Conservation (phyloP, 129 eudicot species). For the Helianthus tuberosus region DNA sequence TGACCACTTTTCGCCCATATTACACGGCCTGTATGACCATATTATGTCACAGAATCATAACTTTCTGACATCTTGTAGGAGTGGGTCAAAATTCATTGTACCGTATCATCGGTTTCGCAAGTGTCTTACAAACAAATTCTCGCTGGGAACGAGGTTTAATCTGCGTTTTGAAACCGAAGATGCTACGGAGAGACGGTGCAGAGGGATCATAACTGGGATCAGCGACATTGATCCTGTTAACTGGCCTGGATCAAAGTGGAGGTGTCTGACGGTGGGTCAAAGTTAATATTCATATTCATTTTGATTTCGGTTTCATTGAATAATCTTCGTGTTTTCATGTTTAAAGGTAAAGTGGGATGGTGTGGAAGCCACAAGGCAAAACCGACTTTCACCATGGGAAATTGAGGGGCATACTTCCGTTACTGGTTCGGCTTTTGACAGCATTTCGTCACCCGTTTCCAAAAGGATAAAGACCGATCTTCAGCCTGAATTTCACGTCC, state of each 20-base stretch:
- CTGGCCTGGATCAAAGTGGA: conserved; percentile 1
- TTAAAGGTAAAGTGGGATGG: not conserved
- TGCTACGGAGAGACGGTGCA: not conserved
- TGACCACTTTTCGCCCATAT: too few species aligned
- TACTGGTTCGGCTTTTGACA: too few species aligned
- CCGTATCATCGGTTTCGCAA: conserved; percentile 33
- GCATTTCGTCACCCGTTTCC: too few species aligned
- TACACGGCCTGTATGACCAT: too few species aligned
- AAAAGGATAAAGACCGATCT: too few species aligned
- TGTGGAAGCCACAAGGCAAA: not conserved
- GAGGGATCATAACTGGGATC: not conserved
- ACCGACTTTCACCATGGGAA: too few species aligned
- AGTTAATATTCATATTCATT: not conserved
- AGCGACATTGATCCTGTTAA: conserved; percentile 17
- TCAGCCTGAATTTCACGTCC: too few species aligned
- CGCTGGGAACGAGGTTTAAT: too few species aligned
- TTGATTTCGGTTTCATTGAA: not conserved
- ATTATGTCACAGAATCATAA: too few species aligned
- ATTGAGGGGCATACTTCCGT: too few species aligned
- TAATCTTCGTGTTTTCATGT: not conserved
- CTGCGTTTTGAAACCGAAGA: not conserved
- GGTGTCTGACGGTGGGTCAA: not conserved
- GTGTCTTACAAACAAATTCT: too few species aligned
- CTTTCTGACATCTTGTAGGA: conserved; percentile 41
- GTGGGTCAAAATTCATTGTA: conserved; percentile 64